Conservation (phyloP, 805 yeast genomes). For the Metschnikowia proteae region DNA sequence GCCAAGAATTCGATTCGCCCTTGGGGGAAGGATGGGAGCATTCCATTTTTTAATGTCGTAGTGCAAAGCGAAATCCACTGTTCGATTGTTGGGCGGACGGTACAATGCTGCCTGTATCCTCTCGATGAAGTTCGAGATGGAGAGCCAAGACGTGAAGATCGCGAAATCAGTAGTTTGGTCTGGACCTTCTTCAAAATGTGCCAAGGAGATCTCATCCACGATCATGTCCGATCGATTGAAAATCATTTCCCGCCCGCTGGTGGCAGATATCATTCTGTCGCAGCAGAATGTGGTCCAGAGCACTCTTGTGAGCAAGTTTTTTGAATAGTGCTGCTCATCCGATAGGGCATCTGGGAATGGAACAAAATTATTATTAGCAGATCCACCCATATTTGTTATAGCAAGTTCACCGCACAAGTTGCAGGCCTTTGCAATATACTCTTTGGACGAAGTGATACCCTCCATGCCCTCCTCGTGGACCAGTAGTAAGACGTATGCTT, state of each 20-base stretch:
- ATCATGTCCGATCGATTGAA: slow-evolving; percentile 3
- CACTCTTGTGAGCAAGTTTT: background rate
- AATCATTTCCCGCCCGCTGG: slow-evolving; percentile 4
- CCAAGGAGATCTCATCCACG: background rate
- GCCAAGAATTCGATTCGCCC: background rate
- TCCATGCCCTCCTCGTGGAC: slow-evolving; percentile 4
- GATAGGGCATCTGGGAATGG: background rate
- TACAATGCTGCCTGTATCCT: slow-evolving; percentile 4
- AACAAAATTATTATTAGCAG: background rate
- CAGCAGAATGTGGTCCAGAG: slow-evolving; percentile 5
- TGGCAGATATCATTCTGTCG: slow-evolving; percentile 3
- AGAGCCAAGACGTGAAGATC: slow-evolving; percentile 1
- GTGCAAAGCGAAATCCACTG: background rate
- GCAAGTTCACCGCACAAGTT: slow-evolving; percentile 6
- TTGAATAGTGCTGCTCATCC: background rate
- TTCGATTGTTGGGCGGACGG: slow-evolving; percentile 2
- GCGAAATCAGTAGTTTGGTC: background rate
- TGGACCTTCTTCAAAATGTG: slow-evolving; percentile 1
- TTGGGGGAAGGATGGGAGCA: background rate
- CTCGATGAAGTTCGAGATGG: background rate
- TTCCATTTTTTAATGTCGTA: slow-evolving; percentile 1
- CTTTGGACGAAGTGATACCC: slow-evolving; percentile 3
- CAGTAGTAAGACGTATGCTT: slow-evolving; percentile 1
- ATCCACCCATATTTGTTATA: slow-evolving; percentile 1
- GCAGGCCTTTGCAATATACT: slow-evolving; percentile 4